Evolutionary conservation across 2,329 filamentous ascomycete species (phyloP).

Genomic region (Pseudocercospora musae): DNA sequence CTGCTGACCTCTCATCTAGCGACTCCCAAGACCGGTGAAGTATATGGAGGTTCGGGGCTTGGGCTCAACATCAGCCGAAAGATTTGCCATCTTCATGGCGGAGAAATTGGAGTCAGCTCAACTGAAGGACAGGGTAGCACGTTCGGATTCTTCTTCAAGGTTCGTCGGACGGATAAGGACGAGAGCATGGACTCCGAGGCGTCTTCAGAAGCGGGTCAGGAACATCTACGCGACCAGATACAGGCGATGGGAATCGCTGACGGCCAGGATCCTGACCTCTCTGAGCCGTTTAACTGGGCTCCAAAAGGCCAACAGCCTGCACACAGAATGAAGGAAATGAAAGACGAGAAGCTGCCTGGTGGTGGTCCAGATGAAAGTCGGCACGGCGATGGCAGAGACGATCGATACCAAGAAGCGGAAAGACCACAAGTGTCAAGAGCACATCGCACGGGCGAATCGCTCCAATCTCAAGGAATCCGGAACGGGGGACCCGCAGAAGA

Average conservation of each 20-base stretch:
- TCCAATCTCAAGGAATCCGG: neutral
- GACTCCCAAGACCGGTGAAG: constrained; percentile 33
- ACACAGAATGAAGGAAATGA: neutral
- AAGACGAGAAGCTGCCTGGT: neutral
- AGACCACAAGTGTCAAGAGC: neutral
- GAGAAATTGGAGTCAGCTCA: constrained; percentile 46
- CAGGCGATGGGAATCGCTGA: constrained; percentile 8
- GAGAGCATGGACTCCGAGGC: neutral
- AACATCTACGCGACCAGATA: constrained; percentile 12
- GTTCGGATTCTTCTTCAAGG: constrained; percentile 45
- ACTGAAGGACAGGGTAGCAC: constrained; percentile 38
- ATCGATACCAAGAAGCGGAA: constrained; percentile 5
- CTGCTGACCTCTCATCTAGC: constrained; percentile 9
- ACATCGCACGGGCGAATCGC: neutral
- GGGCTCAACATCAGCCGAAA: constrained; percentile 48
- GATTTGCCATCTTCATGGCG: constrained; percentile 43
- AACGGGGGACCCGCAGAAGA: neutral
- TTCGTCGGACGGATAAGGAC: constrained; percentile 12
- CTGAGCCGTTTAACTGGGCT: constrained; percentile 16
- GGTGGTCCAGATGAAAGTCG: neutral
- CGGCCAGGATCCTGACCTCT: constrained; percentile 3
- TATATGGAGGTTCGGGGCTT: constrained; percentile 45
- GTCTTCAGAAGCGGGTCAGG: constrained; percentile 2
- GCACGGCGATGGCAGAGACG: constrained; percentile 1
- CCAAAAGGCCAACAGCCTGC: constrained; percentile 9